Base-by-base conservation (phyloP, 805 yeast genomes). In the Ogataea methanolica region DNA sequence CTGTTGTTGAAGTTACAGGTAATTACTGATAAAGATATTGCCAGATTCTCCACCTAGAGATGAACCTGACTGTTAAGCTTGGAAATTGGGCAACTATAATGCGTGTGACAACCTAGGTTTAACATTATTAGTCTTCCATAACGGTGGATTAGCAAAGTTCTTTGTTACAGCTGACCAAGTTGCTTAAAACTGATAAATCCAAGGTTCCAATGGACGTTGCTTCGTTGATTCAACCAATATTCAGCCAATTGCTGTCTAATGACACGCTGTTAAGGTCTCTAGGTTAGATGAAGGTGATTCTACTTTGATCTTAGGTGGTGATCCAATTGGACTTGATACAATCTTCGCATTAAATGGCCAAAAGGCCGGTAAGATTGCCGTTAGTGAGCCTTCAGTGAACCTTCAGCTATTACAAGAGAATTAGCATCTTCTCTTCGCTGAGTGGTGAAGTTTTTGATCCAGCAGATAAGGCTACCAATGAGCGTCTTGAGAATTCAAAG, bases 341-440 rank as follows among this genome's bases (percentile, higher is more conserved):
- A 66, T 79, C 12, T 62, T 80, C 42, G 82, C 79, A 12, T 58
- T 75, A 46, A 71, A 75, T 53, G 82, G 79, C 5, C 72, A 74
- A 48, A 65, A 63, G 22, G 76, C 74, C 1, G 65, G 71, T n/a
- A 64, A 59, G 36, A 71, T 80, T 62, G 81, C 81, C n/a, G 78
- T 79, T 42, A 69, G 78, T 23, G 85, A 79, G 53, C 85, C 84
- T 31, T 82, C 83, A 69, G 78, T 23, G 85, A 79, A 53, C 85
- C 84, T 31, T 82, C 83, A 6, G 62, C 65, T 23, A 70, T 78
- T n/a, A 78, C 87, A 63, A 76, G 85, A 60, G 75, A 78, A 45
- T 76, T 78, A 38, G 83, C 86, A 5, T 72, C 69, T 35, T 61
- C 63, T 72, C 69, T 35, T 61, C 63, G 44, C 59, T 79, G 33